phyloP scores from a whole-genome alignment of 257 asterid species.

The Asclepias syriaca region DNA sequence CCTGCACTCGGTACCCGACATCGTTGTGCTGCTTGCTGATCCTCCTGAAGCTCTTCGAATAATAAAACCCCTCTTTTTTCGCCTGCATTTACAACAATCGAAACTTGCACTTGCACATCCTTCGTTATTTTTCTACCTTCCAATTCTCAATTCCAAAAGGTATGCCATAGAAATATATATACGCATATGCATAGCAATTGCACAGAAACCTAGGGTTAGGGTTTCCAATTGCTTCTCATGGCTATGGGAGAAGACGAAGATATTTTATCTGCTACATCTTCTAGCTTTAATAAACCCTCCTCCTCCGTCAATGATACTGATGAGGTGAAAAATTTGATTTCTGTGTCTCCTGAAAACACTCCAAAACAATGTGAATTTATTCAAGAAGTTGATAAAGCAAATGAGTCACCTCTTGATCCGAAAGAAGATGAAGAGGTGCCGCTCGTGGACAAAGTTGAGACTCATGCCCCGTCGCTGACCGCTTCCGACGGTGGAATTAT shows the following conservation, averaged over 20 bases:
- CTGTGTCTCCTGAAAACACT: conserved; percentile 13
- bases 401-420: conserved; percentile 6
- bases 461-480: conserved; percentile 1
- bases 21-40: not conserved
- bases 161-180: not conserved
- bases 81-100: not conserved
- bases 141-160: not conserved
- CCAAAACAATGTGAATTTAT: conserved; percentile 34
- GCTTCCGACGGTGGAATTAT: conserved; percentile 23
- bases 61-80: not conserved
- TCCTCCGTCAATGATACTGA: conserved; percentile 11
- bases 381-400: conserved; percentile 20
- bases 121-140: not conserved
- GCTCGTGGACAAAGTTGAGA: not conserved
- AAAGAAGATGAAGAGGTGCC: conserved; percentile 19
- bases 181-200: not conserved
- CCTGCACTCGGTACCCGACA: not conserved
- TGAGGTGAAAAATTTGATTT: conserved; percentile 28
- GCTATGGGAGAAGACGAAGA: conserved; percentile 41
- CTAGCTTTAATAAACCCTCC: conserved; percentile 28
- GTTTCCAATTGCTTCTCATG: conserved; percentile 26
- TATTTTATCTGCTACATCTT: conserved; percentile 10
- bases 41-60: not conserved
- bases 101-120: not conserved
- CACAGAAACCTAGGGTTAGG: conserved; percentile 52